Evolutionary conservation across 148 eudicot species (phyloP).

Genomic region (Simmondsia chinensis): DNA sequence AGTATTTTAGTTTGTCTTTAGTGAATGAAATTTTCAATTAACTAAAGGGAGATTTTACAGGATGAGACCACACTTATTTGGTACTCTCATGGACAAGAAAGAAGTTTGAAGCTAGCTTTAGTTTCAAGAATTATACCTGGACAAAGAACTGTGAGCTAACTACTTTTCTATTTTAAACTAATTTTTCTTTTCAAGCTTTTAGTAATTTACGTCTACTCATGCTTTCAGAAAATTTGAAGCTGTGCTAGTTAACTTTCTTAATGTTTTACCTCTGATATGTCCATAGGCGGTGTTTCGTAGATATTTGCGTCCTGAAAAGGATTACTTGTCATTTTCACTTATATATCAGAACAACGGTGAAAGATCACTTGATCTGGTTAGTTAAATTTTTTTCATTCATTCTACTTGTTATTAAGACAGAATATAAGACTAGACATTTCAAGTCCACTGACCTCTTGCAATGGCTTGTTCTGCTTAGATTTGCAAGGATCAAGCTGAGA

Average conservation of each 20-base stretch:
- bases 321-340: constrained; percentile 85
- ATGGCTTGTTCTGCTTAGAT: constrained; percentile 30
- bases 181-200: not conserved
- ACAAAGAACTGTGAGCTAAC: constrained; percentile 91
- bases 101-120: constrained; percentile 52
- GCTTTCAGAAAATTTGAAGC: not conserved
- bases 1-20: not conserved
- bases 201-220: not conserved
- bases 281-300: constrained; percentile 74
- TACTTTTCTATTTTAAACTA: constrained; percentile 1
- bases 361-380: constrained; percentile 84
- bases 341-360: constrained; percentile 75
- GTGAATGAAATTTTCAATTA: not conserved
- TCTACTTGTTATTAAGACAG: not conserved
- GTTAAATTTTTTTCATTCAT: constrained; percentile 4
- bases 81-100: constrained; percentile 79
- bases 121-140: constrained; percentile 71
- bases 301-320: constrained; percentile 83
- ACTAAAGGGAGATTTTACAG: constrained; percentile 26
- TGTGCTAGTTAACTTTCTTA: not conserved
- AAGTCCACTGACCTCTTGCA: not conserved
- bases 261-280: not conserved
- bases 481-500: constrained; percentile 81
- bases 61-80: constrained; percentile 78
- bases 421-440: not conserved